phyloP scores from a whole-genome alignment of 257 asterid genomes.

The Solanum neorickii region DNA sequence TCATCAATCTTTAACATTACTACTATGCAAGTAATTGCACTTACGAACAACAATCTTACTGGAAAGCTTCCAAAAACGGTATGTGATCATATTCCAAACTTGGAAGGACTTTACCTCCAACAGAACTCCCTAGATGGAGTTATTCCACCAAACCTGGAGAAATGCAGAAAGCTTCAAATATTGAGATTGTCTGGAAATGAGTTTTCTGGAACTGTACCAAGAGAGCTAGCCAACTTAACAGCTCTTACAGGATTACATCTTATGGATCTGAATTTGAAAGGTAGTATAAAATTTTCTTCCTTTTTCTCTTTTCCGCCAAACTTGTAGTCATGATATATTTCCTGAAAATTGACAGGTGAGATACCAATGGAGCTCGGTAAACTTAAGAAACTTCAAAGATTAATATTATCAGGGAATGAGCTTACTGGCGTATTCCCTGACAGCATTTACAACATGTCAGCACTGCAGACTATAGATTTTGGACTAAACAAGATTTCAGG shows the following conservation, averaged over 20 bases:
- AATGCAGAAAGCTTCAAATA: background rate
- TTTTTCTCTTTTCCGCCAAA: background rate
- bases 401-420: fast-evolving
- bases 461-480: background rate
- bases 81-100: too few species aligned
- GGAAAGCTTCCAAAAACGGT: too few species aligned
- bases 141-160: too few species aligned
- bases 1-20: too few species aligned
- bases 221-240: too few species aligned
- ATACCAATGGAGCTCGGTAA: background rate
- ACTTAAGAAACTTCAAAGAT: background rate
- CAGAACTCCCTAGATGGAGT: too few species aligned
- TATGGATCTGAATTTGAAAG: background rate
- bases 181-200: background rate
- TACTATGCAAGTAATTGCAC: too few species aligned
- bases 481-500: background rate
- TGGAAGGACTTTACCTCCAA: too few species aligned
- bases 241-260: too few species aligned
- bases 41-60: too few species aligned
- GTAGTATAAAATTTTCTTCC: background rate
- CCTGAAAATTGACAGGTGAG: background rate
- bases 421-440: background rate
- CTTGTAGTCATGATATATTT: background rate
- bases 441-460: background rate
- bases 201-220: too few species aligned